These are phyloP conservation scores for Jasminum sambac DNA, from an alignment of 257 asterid species.

Conservation along the genomic window DNA sequence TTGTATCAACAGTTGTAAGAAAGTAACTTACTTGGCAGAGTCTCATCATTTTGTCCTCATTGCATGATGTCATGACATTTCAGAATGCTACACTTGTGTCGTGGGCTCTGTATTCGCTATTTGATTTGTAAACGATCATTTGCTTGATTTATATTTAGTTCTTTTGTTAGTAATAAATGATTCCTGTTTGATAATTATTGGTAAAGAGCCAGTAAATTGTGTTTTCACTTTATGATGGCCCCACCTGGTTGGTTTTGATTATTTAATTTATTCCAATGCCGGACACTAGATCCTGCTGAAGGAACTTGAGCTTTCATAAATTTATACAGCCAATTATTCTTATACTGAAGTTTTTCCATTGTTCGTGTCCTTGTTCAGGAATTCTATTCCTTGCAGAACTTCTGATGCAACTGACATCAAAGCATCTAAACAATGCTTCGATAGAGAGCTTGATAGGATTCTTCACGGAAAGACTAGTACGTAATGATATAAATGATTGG, in stretches of 20 bases:
- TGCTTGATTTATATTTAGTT: neutral
- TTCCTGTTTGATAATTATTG: too few species aligned
- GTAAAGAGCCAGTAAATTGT: neutral
- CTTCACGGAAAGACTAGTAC: constrained; percentile 88
- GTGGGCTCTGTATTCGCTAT: neutral
- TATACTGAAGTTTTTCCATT: constrained; percentile 14
- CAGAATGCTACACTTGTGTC: neutral
- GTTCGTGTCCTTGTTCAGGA: constrained; percentile 49
- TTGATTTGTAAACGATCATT: constrained; percentile 1
- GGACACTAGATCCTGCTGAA: constrained; percentile 4
- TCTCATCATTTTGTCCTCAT: neutral
- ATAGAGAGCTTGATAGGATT: constrained; percentile 73
- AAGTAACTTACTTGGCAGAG: neutral
- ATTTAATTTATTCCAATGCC: neutral
- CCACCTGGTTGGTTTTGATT: neutral
- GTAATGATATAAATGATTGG: constrained; percentile 32
- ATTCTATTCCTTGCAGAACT: constrained; percentile 80
- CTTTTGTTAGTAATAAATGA: neutral
- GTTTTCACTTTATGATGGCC: neutral
- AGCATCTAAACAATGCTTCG: constrained; percentile 57
- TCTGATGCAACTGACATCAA: constrained; percentile 49
- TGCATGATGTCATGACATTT: neutral
- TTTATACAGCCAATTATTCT: neutral
- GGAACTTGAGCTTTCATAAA: constrained; percentile 7
- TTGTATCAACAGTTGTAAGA: neutral